Evolutionary conservation across 805 yeast species (phyloP), one percentile per base, ranked within the genome.

Genomic region (Candida dajiaensis): DNA sequence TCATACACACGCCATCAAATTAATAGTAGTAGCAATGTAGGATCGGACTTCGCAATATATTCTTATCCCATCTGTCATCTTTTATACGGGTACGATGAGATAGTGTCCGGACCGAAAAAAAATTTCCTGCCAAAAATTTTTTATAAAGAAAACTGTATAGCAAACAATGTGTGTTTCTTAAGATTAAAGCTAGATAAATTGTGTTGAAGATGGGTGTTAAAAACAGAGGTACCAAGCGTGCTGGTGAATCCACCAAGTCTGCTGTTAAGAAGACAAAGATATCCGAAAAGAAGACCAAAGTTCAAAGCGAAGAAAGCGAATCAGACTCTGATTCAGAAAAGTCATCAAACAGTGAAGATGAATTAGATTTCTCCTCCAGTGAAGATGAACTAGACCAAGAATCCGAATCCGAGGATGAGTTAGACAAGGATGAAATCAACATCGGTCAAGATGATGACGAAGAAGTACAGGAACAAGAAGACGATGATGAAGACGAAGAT

Each of bases 361-460:
- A 47, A 18, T 33, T 53, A 9, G 50, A 49, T n/a, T 48, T 57
- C 18, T 39, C 51, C 16, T 49, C 55, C 7, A 48, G 50, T 23
- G 69, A 58, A 9, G 67, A 59, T 38, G 69, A 64, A 38, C 57
- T 64, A 20, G 66, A 58, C 29, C 52, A 57, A 10, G 45, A 45
- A 64, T 55, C 19, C 50, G 63, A 57, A 64, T 56, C 26, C 50
- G 62, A 58, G 45, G 66, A 61, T 41, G 71, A 67, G 22, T 47
- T 59, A 38, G 63, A 50, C 23, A 36, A 44, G 9, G 58, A 52
- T 15, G 62, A 53, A 11, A 69, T 58, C 28, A 61, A 57, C 3
- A 41, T 36, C 11, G 6, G 46, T 46, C 12, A 55, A 52, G 11
- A 56, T 46, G 74, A 65, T 28, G 67, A 7, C 26, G 40, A 28